phyloP scores from a whole-genome alignment of 805 yeast species.

The Candida insectorum region DNA sequence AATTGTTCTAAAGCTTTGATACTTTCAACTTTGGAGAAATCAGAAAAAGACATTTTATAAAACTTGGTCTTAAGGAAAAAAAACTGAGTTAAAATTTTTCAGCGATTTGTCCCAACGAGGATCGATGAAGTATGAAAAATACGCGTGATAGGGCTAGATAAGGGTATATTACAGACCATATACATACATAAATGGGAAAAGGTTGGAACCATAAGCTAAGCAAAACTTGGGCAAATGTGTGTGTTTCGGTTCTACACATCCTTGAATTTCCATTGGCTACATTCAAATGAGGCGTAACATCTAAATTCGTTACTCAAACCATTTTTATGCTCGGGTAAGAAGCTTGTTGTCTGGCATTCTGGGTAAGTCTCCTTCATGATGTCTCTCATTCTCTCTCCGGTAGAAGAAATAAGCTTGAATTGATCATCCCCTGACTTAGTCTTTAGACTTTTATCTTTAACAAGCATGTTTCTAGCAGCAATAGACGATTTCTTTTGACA shows the following conservation, averaged over 20 bases:
- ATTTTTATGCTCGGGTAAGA: conserved; percentile 76
- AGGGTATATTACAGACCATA: background rate
- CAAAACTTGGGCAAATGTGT: no score
- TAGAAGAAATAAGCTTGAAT: conserved; percentile 65
- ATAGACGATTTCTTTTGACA: conserved; percentile 66
- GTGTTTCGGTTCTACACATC: no score
- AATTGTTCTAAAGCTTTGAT: conserved; percentile 68
- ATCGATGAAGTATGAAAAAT: conserved; percentile 1
- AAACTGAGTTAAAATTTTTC: conserved; percentile 11
- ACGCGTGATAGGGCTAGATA: conserved; percentile 1
- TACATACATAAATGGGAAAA: background rate
- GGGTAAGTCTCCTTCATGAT: conserved; percentile 63
- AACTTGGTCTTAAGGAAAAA: conserved; percentile 10
- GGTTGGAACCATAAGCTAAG: no score
- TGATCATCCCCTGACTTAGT: conserved; percentile 39
- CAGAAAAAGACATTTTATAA: conserved; percentile 65
- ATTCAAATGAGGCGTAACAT: conserved; percentile 78
- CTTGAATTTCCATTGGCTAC: conserved; percentile 59
- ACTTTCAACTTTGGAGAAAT: conserved; percentile 71
- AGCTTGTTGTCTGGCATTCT: conserved; percentile 59
- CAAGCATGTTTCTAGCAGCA: conserved; percentile 57
- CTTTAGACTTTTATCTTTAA: conserved; percentile 31
- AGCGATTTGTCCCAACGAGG: conserved; percentile 4
- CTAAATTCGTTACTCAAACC: conserved; percentile 86
- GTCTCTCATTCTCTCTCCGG: conserved; percentile 84